Evolutionary conservation across 768 basidiomycete species (phyloP).

Genomic region (Macrolepiota fuliginosa): DNA sequence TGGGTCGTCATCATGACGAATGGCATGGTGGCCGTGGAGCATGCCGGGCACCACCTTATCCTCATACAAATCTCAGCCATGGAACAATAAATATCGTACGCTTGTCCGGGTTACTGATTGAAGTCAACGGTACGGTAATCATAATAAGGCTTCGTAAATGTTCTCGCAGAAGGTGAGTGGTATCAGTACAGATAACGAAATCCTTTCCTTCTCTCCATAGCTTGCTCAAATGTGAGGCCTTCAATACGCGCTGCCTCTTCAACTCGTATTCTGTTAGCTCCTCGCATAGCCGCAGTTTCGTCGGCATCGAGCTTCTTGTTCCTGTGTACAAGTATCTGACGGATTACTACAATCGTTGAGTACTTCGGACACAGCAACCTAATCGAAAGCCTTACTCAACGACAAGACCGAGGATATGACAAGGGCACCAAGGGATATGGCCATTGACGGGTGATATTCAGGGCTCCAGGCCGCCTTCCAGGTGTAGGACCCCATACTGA

Average conservation of each 20-base stretch:
- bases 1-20: too few relatives aligned
- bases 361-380: background rate
- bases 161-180: background rate
- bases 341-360: conserved; percentile 30
- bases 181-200: conserved; percentile 56
- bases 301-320: conserved; percentile 51
- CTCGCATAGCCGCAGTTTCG: conserved; percentile 41
- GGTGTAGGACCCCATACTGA: conserved; percentile 52
- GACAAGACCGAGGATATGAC: conserved; percentile 32
- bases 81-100: too few relatives aligned
- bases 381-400: conserved; percentile 21
- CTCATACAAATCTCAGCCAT: too few relatives aligned
- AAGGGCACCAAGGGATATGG: conserved; percentile 37
- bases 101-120: too few relatives aligned
- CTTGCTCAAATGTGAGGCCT: conserved; percentile 59
- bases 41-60: too few relatives aligned
- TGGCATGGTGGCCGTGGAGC: too few relatives aligned
- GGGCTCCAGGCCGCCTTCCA: conserved; percentile 61
- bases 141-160: background rate
- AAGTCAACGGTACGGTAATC: background rate
- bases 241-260: conserved; percentile 59
- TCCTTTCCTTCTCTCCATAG: conserved; percentile 51
- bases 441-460: conserved; percentile 56
- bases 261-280: conserved; percentile 45
- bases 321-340: conserved; percentile 46